These are phyloP conservation scores for Nitzschia palea DNA, from an alignment of 108 stramenopile species.

Conservation along the genomic window DNA sequence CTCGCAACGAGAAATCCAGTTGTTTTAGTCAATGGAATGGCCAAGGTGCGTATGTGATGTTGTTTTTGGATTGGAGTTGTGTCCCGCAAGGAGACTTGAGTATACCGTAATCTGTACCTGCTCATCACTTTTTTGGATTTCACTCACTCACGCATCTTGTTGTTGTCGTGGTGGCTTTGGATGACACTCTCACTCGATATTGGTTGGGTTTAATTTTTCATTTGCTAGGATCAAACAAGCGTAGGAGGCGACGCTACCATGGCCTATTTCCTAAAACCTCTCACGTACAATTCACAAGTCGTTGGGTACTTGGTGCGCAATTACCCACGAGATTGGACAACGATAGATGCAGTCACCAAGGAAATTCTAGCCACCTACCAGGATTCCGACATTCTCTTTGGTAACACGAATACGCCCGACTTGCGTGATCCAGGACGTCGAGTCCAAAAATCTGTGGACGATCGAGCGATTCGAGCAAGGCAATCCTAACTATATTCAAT, in stretches of 20 bases:
- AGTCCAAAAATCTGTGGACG: slow-evolving; percentile 68
- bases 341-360: slow-evolving; percentile 49
- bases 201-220: not conserved
- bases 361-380: slow-evolving; percentile 40
- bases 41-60: slow-evolving; percentile 44
- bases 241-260: slow-evolving; percentile 61
- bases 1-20: slow-evolving; percentile 35
- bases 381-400: slow-evolving; percentile 62
- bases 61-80: not conserved
- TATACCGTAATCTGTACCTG: no score
- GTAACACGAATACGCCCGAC: slow-evolving; percentile 72
- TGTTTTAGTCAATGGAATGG: slow-evolving; percentile 72
- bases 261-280: slow-evolving; percentile 75
- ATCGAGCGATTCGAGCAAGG: slow-evolving; percentile 52
- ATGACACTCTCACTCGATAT: not conserved
- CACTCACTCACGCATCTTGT: no score
- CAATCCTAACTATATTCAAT: not conserved
- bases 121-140: no score
- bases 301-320: slow-evolving; percentile 61
- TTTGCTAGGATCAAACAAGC: slow-evolving; percentile 52
- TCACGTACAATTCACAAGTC: slow-evolving; percentile 82
- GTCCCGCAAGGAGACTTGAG: no score
- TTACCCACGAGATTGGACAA: slow-evolving; percentile 63
- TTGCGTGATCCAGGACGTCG: slow-evolving; percentile 54
- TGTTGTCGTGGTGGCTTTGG: no score